Conservation (phyloP, 75 land plant species). For the Picea sitchensis region DNA sequence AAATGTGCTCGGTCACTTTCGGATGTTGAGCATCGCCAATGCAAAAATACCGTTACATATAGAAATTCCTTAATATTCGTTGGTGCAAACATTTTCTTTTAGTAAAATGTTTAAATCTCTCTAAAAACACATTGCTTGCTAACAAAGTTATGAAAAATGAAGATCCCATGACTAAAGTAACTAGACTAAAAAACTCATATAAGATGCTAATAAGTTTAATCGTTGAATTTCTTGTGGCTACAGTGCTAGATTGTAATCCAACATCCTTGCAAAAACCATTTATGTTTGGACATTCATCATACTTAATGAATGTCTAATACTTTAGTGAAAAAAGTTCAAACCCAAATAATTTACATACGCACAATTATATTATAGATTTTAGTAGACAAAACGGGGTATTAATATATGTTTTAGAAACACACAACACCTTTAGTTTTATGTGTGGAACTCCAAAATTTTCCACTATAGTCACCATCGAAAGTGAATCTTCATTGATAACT, state of each 20-base stretch:
- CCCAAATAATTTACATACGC: neutral
- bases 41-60: no score
- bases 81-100: neutral
- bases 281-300: conserved; percentile 54
- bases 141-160: neutral
- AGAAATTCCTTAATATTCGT: conserved; percentile 85
- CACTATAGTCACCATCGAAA: conserved; percentile 95
- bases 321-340: neutral
- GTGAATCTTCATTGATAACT: conserved; percentile 87
- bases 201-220: conserved; percentile 82
- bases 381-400: neutral
- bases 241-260: conserved; percentile 94
- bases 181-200: conserved; percentile 95
- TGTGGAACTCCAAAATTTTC: conserved; percentile 92
- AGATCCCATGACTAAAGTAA: conserved; percentile 12
- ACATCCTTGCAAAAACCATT: conserved; percentile 94
- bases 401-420: neutral
- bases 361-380: neutral
- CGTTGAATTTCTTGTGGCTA: conserved; percentile 89
- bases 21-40: no score
- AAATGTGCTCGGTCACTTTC: no score
- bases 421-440: conserved; percentile 76
- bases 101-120: neutral
- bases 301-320: neutral
- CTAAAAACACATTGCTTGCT: no score